Evolutionary conservation across 805 yeast species (phyloP).

Genomic region (Candida odintsovae): DNA sequence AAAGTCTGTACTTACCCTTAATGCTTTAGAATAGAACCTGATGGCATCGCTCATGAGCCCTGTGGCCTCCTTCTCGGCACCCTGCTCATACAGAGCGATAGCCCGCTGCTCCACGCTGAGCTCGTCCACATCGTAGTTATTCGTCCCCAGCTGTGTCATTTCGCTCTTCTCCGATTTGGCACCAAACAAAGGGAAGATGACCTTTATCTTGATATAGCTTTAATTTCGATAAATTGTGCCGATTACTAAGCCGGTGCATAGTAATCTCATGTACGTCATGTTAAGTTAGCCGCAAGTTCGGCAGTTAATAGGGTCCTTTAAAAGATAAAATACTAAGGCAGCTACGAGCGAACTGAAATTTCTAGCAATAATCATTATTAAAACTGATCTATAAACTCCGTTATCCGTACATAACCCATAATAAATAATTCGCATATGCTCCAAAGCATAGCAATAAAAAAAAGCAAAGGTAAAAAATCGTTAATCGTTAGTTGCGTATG

Average conservation of each 20-base stretch:
- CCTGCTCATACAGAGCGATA: constrained; percentile 59
- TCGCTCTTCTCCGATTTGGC: not conserved
- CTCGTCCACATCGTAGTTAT: constrained; percentile 6
- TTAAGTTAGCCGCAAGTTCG: no score
- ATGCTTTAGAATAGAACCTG: constrained; percentile 63
- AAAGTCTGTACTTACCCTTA: constrained; percentile 35
- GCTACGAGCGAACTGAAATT: no score
- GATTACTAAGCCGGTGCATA: not conserved
- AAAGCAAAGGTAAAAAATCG: not conserved
- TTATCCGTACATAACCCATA: not conserved
- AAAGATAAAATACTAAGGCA: no score
- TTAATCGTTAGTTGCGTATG: constrained; percentile 3
- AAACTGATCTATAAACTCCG: not conserved
- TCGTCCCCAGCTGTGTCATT: not conserved
- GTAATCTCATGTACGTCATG: no score
- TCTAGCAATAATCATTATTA: no score
- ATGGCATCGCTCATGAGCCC: constrained; percentile 85
- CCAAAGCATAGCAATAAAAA: not conserved
- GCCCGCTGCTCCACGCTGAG: constrained; percentile 35
- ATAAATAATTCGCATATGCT: not conserved
- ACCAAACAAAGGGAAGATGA: not conserved
- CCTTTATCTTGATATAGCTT: not conserved
- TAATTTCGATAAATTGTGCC: not conserved
- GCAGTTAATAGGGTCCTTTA: no score
- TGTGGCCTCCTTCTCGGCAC: constrained; percentile 61